Base-by-base conservation (phyloP, 2,329 filamentous ascomycete species). In the Fusarium stilboides region DNA sequence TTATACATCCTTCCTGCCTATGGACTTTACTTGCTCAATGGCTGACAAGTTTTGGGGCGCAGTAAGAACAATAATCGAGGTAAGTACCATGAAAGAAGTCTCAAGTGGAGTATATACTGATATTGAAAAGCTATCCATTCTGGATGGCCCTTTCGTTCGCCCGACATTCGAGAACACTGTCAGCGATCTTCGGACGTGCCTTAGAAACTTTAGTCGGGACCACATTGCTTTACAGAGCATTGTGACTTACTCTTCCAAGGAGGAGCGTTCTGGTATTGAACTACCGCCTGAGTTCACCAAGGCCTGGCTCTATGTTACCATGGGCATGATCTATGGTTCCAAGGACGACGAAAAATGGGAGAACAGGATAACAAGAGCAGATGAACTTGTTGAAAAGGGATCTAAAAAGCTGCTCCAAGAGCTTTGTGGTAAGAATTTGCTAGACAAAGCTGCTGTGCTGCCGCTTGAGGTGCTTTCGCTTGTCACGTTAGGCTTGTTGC, bases 21-120 rank as follows among this genome's bases (percentile, higher is more conserved):
- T 68, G 1, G 59, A 72, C 2, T 78, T 78, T 22, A 69, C 78
- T 10, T 79, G 78, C 0, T 78, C 81, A 1, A 84, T 81, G 5
- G 75, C 76, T 2, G 60, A 64, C 7, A 84, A 82, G 55, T 85
- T 79, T 54, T 85, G 83, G 83, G 83, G 82, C 3, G 80, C 82
- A n/a, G 39, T 82, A 0, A 73, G 72, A 57, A 60, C 53, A 4
- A 24, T 79, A 7, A 61, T 80, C 6, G 43, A 57, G 36, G 80
- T 80, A 69, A 69, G 75, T 57, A 13, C 3, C 12, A 5, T 13
- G n/a, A 15, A n/a, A 14, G 4, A 22, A 26, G 19, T 49, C 7
- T 12, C 36, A 19, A 26, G 19, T 37, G 39, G 20, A 6, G 20
- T 20, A 31, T 36, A 50, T 22, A 28, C 70, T 70, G 15, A 72